A percentile compares a stretch with the other conserved stretches of the same genome.
These are phyloP conservation scores for Aspergillus carlsbadensis DNA, from an alignment of 495 filamentous ascomycete genomes.

Conservation along the genomic window DNA sequence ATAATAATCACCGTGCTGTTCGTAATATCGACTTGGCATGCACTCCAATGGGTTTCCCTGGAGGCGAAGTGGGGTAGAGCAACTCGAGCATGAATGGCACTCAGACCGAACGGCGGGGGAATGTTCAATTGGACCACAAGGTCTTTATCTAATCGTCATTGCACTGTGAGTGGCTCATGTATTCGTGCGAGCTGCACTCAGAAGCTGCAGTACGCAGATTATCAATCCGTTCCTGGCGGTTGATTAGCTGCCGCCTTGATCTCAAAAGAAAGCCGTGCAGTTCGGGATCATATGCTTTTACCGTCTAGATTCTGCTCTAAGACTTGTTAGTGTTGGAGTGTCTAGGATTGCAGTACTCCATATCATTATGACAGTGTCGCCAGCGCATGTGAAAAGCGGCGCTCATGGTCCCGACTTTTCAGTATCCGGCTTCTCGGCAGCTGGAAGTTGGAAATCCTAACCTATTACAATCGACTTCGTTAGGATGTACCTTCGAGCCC, in stretches of 20 bases:
- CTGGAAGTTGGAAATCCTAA: too few species aligned
- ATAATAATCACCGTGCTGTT: too few species aligned
- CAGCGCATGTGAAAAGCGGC: too few species aligned
- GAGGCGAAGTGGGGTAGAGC: constrained; percentile 14
- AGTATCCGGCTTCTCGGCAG: too few species aligned
- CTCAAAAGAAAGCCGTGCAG: too few species aligned
- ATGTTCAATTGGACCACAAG: constrained; percentile 6
- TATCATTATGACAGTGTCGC: too few species aligned
- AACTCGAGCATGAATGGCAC: constrained; percentile 15
- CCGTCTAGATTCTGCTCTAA: too few species aligned
- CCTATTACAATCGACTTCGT: too few species aligned
- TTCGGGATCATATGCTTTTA: too few species aligned
- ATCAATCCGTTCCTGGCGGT: not conserved
- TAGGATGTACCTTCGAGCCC: not conserved
- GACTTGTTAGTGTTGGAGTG: too few species aligned
- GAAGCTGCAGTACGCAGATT: not conserved
- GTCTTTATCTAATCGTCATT: constrained; percentile 9
- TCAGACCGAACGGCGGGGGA: constrained; percentile 8
- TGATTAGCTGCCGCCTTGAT: too few species aligned
- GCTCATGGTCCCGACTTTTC: not conserved
- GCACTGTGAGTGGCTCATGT: constrained; percentile 10
- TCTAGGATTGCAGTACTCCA: too few species aligned
- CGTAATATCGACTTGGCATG: not conserved
- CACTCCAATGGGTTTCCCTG: not conserved
- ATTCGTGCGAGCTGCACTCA: not conserved